Conservation (phyloP, 2,329 filamentous ascomycete genomes). For the Colletotrichum gloeosporioides region DNA sequence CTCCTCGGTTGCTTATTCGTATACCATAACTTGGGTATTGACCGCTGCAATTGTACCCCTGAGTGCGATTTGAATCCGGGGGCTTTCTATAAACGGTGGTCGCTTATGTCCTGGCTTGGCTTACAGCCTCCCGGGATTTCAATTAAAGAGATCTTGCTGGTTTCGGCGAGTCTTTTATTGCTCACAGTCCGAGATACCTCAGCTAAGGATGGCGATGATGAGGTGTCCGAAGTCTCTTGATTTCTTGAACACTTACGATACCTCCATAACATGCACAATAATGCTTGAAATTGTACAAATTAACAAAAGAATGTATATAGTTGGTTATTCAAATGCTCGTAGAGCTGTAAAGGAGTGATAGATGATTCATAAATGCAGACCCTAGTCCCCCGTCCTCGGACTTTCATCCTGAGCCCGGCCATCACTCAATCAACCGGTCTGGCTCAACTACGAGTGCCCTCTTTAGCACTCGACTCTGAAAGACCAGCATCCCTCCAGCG, state of each 20-base stretch:
- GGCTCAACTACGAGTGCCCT: accelerated
- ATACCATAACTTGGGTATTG: no score
- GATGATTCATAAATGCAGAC: background rate
- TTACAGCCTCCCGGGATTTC: no score
- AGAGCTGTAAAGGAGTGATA: background rate
- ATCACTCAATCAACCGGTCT: accelerated
- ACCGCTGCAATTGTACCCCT: no score
- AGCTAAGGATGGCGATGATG: no score
- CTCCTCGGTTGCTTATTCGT: no score
- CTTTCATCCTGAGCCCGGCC: background rate
- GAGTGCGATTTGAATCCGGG: no score
- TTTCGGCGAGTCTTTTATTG: no score
- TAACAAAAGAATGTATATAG: background rate
- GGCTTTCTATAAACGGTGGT: accelerated
- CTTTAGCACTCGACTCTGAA: background rate
- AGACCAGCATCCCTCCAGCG: background rate
- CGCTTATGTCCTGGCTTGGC: no score
- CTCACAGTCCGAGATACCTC: no score
- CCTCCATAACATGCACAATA: accelerated
- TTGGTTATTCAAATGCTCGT: background rate
- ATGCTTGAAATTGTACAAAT: accelerated
- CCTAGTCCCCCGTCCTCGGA: background rate
- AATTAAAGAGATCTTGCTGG: no score
- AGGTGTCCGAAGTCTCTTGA: no score
- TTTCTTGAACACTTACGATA: no score